Evolutionary conservation across 192 early-diverging fungal species (phyloP).

Genomic region (Backusella australiensis): DNA sequence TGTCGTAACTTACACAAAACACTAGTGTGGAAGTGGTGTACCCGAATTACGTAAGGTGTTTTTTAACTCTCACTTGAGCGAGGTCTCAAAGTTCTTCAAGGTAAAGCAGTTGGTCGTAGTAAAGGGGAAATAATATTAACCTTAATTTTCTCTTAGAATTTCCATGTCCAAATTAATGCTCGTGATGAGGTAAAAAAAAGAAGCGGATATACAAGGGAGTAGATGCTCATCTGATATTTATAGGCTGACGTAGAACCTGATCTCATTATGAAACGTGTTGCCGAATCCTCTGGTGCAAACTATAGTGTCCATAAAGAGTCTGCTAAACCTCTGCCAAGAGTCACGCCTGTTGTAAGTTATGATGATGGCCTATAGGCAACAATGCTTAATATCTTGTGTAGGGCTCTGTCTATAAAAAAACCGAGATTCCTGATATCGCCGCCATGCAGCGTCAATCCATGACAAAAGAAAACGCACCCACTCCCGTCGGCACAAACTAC

Average conservation of each 20-base stretch:
- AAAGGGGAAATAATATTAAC: background rate
- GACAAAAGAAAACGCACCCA: slow-evolving; percentile 39
- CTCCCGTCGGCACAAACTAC: slow-evolving; percentile 36
- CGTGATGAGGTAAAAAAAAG: slow-evolving; percentile 53
- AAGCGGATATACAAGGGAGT: background rate
- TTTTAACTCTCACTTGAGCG: slow-evolving; percentile 78
- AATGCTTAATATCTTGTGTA: background rate
- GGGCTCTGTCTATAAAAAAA: slow-evolving; percentile 59
- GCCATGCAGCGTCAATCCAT: slow-evolving; percentile 47
- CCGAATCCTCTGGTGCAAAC: slow-evolving; percentile 84
- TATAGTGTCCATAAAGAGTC: slow-evolving; percentile 77
- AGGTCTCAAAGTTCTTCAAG: slow-evolving; percentile 79
- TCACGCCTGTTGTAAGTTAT: slow-evolving; percentile 43
- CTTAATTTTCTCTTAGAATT: slow-evolving; percentile 49
- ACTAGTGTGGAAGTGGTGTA: slow-evolving; percentile 91
- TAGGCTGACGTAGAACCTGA: slow-evolving; percentile 76
- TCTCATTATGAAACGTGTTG: slow-evolving; percentile 83
- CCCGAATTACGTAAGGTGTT: slow-evolving; percentile 88
- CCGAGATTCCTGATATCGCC: slow-evolving; percentile 56
- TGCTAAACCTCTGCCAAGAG: slow-evolving; percentile 33
- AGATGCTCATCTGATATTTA: background rate
- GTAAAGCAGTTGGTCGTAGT: slow-evolving; percentile 32
- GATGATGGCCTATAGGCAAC: too few relatives aligned
- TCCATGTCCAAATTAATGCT: slow-evolving; percentile 87
- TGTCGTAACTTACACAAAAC: background rate